Evolutionary conservation across 768 basidiomycete genomes (phyloP), one percentile per base, ranked within the genome.

Genomic region (Pleurotus eryngii): DNA sequence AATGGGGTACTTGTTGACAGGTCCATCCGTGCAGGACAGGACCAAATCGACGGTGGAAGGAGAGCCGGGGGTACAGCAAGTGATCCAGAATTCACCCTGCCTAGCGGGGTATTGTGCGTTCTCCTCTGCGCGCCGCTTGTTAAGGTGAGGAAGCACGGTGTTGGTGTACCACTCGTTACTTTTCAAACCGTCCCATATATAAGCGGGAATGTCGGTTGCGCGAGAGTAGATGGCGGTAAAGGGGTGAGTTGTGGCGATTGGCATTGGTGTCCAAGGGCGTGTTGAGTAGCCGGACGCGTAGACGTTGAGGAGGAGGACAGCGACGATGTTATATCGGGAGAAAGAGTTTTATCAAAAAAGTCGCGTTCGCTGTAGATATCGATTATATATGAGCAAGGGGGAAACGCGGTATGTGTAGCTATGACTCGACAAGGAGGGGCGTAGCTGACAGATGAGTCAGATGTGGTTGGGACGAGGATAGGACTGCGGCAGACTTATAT

Each of bases 1-100:
- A 6, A 87, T 62, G 2, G 90, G 90, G 60, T 90, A 87, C 47
- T 72, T 64, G 1, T 81, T 87, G 49, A 86, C 70, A 17, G 69
- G 65, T 0, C 81, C 82, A 26, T 77, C 67, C 0, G 85, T 88
- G 61, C 82, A 82, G 9, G 86, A 80, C 3, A 89, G 70, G 7
- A 91, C 69, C 58, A 86, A 79, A 20, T 79, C 75, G 43, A 86
- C 67, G n/a, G 55, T 37, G 7, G 27, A 46, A 1, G 57, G 24
- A 37, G 38, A 37, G 11, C 37, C 14, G 4, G 37, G 40, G 4
- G 64, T 59, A 30, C 56, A 58, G 30, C 65, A 70, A 12, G 71
- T 63, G 26, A 79, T 68, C 78, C 78, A 81, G 4, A 68, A 55
- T 46, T 76, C 67, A 20, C 51, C 51, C 9, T 64, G 53, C 18